A percentile compares a stretch with the other conserved stretches of the same genome.
These are phyloP conservation scores for Dictyostelium brefeldianum DNA, from an alignment of 78 protist genomes.

Conservation along the genomic window DNA sequence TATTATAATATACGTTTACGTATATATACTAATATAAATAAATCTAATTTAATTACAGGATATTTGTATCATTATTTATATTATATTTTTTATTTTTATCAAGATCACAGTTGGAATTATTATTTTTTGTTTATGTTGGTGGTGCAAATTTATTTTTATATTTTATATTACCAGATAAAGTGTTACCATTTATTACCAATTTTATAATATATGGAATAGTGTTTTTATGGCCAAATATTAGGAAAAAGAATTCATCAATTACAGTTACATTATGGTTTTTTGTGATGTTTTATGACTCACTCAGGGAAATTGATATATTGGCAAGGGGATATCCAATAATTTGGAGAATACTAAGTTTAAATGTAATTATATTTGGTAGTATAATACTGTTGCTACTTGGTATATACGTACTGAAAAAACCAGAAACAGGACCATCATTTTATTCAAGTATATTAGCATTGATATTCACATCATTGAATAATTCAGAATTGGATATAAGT, in stretches of 20 bases:
- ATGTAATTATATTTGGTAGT: constrained; percentile 66
- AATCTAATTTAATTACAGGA: constrained; percentile 23
- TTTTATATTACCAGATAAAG: constrained; percentile 52
- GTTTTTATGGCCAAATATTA: constrained; percentile 65
- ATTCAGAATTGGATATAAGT: constrained; percentile 25
- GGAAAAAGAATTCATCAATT: constrained; percentile 50
- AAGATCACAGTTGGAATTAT: constrained; percentile 25
- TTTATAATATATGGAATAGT: constrained; percentile 61
- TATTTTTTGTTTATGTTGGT: constrained; percentile 36
- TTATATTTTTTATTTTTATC: constrained; percentile 47
- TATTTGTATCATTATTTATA: constrained; percentile 69
- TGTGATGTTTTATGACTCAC: constrained; percentile 40
- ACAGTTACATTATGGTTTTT: constrained; percentile 63
- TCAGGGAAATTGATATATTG: constrained; percentile 23
- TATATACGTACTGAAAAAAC: constrained; percentile 64
- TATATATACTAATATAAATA: background rate
- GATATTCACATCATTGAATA: constrained; percentile 26
- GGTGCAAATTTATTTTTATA: constrained; percentile 47
- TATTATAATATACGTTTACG: background rate
- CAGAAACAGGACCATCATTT: constrained; percentile 61
- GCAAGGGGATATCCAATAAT: constrained; percentile 15
- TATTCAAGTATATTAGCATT: constrained; percentile 12
- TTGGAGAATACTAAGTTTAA: constrained; percentile 43
- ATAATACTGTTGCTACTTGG: constrained; percentile 51
- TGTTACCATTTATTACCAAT: constrained; percentile 47